A percentile compares a stretch with the other conserved stretches of the same genome.
These are phyloP conservation scores for Flaveria trinervia DNA, from an alignment of 129 eudicot species.

Conservation along the genomic window DNA sequence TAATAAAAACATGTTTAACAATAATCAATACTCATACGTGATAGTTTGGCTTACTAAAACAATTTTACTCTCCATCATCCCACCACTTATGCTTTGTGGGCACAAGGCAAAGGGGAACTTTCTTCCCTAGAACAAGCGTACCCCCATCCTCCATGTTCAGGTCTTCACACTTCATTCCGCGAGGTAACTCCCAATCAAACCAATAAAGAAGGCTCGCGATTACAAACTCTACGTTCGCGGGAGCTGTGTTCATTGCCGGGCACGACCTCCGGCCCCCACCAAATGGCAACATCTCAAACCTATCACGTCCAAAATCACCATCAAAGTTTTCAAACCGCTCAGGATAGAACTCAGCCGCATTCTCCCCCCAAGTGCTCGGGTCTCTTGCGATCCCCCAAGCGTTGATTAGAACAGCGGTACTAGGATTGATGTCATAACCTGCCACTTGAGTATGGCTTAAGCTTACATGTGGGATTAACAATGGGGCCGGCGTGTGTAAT, in stretches of 20 bases:
- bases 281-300: slow-evolving; percentile 30
- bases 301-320: slow-evolving; percentile 16
- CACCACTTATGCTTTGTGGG: slow-evolving; percentile 26
- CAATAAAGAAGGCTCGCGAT: slow-evolving; percentile 29
- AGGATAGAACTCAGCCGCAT: slow-evolving; percentile 24
- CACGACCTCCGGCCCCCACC: slow-evolving; percentile 29
- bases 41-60: not conserved
- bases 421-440: slow-evolving; percentile 20
- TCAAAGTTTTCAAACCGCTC: slow-evolving; percentile 30
- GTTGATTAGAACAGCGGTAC: slow-evolving; percentile 13
- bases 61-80: not conserved
- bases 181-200: slow-evolving; percentile 30
- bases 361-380: slow-evolving; percentile 19
- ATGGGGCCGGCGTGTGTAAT: slow-evolving; percentile 48
- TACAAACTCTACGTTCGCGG: slow-evolving; percentile 2
- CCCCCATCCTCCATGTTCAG: slow-evolving; percentile 30
- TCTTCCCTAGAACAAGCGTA: slow-evolving; percentile 21
- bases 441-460: slow-evolving; percentile 14
- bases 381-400: slow-evolving; percentile 36
- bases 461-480: slow-evolving; percentile 44
- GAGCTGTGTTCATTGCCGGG: slow-evolving; percentile 18
- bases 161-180: slow-evolving; percentile 9
- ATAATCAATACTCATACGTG: too few relatives aligned
- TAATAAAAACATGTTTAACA: too few relatives aligned
- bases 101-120: slow-evolving; percentile 28